Base-by-base conservation (phyloP, 2,329 filamentous ascomycete genomes). In the Botryotinia convoluta region DNA sequence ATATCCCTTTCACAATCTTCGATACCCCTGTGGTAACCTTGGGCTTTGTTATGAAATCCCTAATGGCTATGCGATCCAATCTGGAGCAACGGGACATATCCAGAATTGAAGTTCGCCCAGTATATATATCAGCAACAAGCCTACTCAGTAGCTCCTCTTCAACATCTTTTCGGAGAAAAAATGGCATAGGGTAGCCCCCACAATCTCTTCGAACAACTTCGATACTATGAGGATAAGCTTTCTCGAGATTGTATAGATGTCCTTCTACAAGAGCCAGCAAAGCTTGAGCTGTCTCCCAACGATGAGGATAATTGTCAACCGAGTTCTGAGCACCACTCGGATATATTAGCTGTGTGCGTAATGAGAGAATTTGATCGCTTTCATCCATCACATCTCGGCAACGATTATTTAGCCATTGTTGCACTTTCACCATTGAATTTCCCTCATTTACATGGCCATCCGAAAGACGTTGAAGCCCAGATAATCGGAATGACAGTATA, bases 301-400 rank as follows among this genome's bases (percentile, higher is more conserved):
- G 79, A 44, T 81, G 72, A 3, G 83, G 83, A 72, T 83, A 79
- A 0, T 81, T 81, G 67, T 85, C 83, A 32, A 84, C 79, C 0
- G 79, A 68, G 14, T 78, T 77, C 63, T 83, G 83, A 0, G 80
- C 73, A 6, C 84, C 83, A 44, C 78, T 80, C 0, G 84, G 82
- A 72, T 84, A 85, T 10, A 85, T 83, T 3, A 85, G 73, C 57
- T 85, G 82, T 0, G 81, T 83, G 26, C 79, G 79, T 4, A 82
- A 77, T 1, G 81, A 80, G 1, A 85, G 77, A 4, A 81, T 84
- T 29, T 80, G 79, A 72, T 85, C 84, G 32, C 79, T 85, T 76
- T 89, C 87, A 74, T 89, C 87, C 0, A 89, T 77, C 2, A 89
- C 80, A 77, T 89, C 87, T 0, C 87, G 81, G 18, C 82, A 83